These are phyloP conservation scores for Stephanodiscus triporus DNA, from an alignment of 108 stramenopile species.

Conservation along the genomic window DNA sequence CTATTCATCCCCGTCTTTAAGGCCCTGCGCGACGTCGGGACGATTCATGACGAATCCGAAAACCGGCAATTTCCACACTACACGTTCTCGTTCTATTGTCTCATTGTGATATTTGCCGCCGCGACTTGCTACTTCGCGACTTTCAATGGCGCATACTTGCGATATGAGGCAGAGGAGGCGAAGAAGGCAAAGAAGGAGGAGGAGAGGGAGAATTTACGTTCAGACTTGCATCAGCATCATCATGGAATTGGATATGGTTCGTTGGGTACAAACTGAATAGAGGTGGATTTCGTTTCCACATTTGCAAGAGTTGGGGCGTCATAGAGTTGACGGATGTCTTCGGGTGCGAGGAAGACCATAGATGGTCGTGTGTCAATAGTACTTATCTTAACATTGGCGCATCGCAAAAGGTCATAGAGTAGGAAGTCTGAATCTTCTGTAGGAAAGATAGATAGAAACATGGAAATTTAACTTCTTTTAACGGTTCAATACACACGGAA, in stretches of 20 bases:
- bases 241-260: constrained; percentile 5
- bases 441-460: no score
- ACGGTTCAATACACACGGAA: no score
- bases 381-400: no score
- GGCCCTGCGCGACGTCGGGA: constrained; percentile 74
- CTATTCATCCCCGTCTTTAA: constrained; percentile 89
- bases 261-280: background rate
- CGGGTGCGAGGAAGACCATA: background rate
- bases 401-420: no score
- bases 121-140: constrained; percentile 88
- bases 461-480: no score
- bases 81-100: constrained; percentile 86
- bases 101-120: constrained; percentile 78
- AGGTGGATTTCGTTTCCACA: background rate
- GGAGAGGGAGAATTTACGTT: constrained; percentile 2
- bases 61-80: constrained; percentile 62
- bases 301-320: no score
- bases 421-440: no score
- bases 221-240: background rate
- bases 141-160: constrained; percentile 85
- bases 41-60: constrained; percentile 16
- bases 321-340: background rate
- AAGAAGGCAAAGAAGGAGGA: constrained; percentile 53
- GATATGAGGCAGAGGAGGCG: constrained; percentile 77
- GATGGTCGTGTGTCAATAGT: no score